Evolutionary conservation across 1,139 yeast genomes (phyloP).

Genomic region (Pneumocystis jirovecii): DNA sequence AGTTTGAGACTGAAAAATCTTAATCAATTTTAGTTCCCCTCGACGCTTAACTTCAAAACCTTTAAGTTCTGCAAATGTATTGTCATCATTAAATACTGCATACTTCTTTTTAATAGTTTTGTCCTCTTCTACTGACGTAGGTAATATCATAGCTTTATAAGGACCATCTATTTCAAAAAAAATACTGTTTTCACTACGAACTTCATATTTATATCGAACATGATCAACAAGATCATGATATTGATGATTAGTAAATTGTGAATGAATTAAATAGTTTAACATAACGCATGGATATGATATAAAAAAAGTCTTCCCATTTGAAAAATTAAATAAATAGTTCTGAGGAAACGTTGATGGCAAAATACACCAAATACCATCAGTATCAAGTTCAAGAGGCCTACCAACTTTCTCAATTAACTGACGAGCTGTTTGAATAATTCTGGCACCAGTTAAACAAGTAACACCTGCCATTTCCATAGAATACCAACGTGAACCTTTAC

Average conservation of each 20-base stretch:
- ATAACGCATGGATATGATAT: constrained; percentile 92
- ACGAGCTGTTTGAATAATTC: constrained; percentile 94
- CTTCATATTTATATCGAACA: constrained; percentile 49
- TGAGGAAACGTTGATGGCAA: constrained; percentile 89
- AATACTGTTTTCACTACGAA: constrained; percentile 79
- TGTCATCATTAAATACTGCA: constrained; percentile 93
- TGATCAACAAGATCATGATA: constrained; percentile 77
- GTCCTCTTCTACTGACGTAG: constrained; percentile 95
- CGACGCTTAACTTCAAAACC: constrained; percentile 95
- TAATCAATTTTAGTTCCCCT: constrained; percentile 87
- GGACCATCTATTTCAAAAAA: constrained; percentile 99
- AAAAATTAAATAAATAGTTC: constrained; percentile 52
- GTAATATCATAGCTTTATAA: constrained; percentile 90
- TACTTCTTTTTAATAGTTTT: constrained; percentile 91
- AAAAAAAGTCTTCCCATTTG: constrained; percentile 61
- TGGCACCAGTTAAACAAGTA: constrained; percentile 94
- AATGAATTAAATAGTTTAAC: constrained; percentile 87
- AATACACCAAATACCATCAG: constrained; percentile 99
- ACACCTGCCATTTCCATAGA: constrained; percentile 99
- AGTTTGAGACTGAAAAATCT: constrained; percentile 88
- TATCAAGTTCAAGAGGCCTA: constrained; percentile 87
- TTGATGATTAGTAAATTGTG: constrained; percentile 81
- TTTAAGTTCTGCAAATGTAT: constrained; percentile 82
- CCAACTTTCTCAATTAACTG: constrained; percentile 87
- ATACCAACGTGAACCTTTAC: constrained; percentile 98